Base-by-base conservation (phyloP, 345 rosid species). In the Abelmoschus esculentus region DNA sequence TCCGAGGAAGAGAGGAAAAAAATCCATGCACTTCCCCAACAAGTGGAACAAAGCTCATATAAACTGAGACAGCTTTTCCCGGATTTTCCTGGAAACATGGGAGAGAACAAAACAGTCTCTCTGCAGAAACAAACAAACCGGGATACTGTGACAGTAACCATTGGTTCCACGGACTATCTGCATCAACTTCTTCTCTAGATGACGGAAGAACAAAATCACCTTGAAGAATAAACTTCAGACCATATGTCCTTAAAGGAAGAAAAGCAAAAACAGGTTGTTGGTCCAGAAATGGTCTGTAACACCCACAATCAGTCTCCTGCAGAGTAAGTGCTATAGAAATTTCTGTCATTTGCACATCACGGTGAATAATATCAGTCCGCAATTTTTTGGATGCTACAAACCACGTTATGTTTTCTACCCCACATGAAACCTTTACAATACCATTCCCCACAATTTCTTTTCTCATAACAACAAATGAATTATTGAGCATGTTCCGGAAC, bases 131-230 rank as follows among this genome's bases (percentile, higher is more conserved):
- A 76, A 93, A 91, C 79, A 93, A 88, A 77, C 76, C 78, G 32
- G 98, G 93, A 79, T 86, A 85, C 73, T 86, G 84, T 29, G 91
- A 82, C 83, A 91, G 64, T 75, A 93, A 73, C 97, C 90, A 89
- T 83, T 93, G 92, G 76, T 93, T 93, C 98, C 98, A 93, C 66
- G 95, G 85, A 79, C 90, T 87, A 85, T 89, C 82, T 73, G 81
- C 92, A 71, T 93, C 98, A 74, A 91, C 97, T 79, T 93, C 98
- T 82, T 93, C 97, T 79, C 98, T 86, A 44, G 98, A 93, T 71
- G 98, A 89, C n/a, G 98, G 90, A 68, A 93, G 97, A 77, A 88
- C 81, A 80, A 93, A 93, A 84, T 91, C 98, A 47, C 96, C 98
- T 81, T 93, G 97, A 60, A 93, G 82, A 75, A 93, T 91, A 77